A percentile compares a stretch with the other conserved stretches of the same genome.
Evolutionary conservation across 2,329 filamentous ascomycete species (phyloP).

Genomic region (Colletotrichum scovillei): DNA sequence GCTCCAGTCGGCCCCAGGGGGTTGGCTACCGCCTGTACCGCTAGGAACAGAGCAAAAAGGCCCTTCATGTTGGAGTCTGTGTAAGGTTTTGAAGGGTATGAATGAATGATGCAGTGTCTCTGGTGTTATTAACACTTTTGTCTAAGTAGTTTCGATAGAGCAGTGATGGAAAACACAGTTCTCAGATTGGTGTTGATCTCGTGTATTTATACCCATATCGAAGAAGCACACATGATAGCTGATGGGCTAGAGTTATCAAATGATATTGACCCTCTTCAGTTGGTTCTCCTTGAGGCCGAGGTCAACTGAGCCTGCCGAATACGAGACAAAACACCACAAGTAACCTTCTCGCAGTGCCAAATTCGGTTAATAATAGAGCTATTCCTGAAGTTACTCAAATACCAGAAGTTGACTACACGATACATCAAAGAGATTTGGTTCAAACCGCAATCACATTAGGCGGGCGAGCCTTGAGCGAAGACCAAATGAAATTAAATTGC

Average conservation of each 20-base stretch:
- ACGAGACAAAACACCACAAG: no score
- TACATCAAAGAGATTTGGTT: not conserved
- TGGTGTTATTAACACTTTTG: not conserved
- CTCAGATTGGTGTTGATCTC: not conserved
- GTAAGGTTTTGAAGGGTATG: slow-evolving; percentile 9
- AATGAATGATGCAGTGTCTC: not conserved
- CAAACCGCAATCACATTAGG: not conserved
- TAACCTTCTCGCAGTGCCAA: no score
- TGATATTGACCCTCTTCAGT: not conserved
- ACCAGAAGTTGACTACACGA: not conserved
- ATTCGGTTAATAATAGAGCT: not conserved
- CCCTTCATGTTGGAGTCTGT: slow-evolving; percentile 47
- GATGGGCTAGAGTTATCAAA: not conserved
- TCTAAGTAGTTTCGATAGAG: not conserved
- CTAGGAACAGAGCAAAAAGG: slow-evolving; percentile 47
- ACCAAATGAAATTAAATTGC: not conserved
- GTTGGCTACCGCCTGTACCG: slow-evolving; percentile 49
- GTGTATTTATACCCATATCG: not conserved
- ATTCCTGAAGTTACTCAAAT: not conserved
- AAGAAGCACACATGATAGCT: not conserved
- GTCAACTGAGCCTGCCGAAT: no score
- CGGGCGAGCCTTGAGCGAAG: not conserved
- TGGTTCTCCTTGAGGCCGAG: no score
- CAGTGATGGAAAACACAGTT: not conserved
- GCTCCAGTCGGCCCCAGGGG: slow-evolving; percentile 45